These are phyloP conservation scores for Sporothrix brasiliensis DNA, from an alignment of 2,329 filamentous ascomycete species.

Conservation along the genomic window DNA sequence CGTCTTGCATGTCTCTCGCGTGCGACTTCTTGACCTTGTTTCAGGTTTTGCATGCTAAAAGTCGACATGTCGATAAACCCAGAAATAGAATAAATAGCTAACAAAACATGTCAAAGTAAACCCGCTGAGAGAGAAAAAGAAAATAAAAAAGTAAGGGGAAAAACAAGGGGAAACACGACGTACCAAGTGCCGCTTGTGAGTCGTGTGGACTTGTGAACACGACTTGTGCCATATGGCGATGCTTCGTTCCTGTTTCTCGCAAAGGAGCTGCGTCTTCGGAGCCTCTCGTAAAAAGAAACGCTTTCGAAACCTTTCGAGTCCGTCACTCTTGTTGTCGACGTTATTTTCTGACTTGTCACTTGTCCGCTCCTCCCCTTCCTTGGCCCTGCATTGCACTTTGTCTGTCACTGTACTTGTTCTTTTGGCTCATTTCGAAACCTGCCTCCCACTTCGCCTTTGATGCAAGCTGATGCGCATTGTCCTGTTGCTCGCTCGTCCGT, in stretches of 20 bases:
- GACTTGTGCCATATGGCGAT: neutral
- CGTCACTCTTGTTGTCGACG: neutral
- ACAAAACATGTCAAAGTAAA: conserved; percentile 3
- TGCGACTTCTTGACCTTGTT: conserved; percentile 16
- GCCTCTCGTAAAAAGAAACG: neutral
- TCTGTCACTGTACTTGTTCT: neutral
- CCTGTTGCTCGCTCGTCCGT: neutral
- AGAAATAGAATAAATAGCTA: neutral
- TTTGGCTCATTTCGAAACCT: neutral
- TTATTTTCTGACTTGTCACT: neutral
- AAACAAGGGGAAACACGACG: neutral
- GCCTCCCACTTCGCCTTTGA: neutral
- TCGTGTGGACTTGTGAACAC: neutral
- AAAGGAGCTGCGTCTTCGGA: neutral
- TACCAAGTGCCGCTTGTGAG: neutral
- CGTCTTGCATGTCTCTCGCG: neutral
- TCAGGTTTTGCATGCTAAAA: conserved; percentile 2
- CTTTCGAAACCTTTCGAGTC: conserved; percentile 5
- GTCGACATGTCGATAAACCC: conserved; percentile 8
- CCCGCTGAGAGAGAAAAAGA: neutral
- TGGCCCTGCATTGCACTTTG: conserved; percentile 10
- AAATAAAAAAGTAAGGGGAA: neutral
- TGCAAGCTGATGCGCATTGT: neutral
- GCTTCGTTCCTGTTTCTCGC: too few relatives aligned
- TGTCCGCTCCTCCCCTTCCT: neutral